Evolutionary conservation across 345 rosid genomes (phyloP).

Genomic region (Mangifera indica): DNA sequence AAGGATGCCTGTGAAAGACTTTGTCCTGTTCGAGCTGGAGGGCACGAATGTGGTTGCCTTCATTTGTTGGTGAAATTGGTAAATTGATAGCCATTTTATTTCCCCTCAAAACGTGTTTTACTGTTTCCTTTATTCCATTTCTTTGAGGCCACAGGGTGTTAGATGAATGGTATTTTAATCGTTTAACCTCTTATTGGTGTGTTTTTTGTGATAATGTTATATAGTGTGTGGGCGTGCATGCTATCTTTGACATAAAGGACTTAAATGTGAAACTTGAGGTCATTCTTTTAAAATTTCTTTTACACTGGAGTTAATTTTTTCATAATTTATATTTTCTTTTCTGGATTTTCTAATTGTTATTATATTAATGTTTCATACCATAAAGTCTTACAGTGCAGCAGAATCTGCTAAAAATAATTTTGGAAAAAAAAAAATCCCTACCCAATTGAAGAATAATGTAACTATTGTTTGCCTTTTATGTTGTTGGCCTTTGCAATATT

Average conservation of each 20-base stretch:
- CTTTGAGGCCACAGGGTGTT: neutral
- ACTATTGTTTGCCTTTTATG: neutral
- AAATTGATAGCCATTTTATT: slow-evolving; percentile 15
- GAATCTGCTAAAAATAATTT: neutral
- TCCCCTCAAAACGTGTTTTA: neutral
- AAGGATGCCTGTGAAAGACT: slow-evolving; percentile 87
- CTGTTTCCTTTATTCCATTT: neutral
- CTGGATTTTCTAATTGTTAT: neutral
- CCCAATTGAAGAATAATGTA: neutral
- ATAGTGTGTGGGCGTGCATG: neutral
- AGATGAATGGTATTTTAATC: neutral
- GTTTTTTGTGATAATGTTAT: neutral
- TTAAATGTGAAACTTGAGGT: slow-evolving; percentile 7
- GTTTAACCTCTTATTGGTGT: too few species aligned
- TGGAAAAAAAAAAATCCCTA: too few species aligned
- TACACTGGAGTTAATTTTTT: neutral
- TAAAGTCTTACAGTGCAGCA: neutral
- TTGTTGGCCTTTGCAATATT: neutral
- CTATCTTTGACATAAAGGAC: neutral
- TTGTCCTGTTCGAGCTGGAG: slow-evolving; percentile 91
- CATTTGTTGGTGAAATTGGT: slow-evolving; percentile 73
- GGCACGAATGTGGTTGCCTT: slow-evolving; percentile 92
- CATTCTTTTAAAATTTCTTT: neutral
- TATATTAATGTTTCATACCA: neutral
- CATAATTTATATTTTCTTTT: neutral